phyloP scores from a whole-genome alignment of 352 stramenopile genomes.

The Achlya hypogyna region DNA sequence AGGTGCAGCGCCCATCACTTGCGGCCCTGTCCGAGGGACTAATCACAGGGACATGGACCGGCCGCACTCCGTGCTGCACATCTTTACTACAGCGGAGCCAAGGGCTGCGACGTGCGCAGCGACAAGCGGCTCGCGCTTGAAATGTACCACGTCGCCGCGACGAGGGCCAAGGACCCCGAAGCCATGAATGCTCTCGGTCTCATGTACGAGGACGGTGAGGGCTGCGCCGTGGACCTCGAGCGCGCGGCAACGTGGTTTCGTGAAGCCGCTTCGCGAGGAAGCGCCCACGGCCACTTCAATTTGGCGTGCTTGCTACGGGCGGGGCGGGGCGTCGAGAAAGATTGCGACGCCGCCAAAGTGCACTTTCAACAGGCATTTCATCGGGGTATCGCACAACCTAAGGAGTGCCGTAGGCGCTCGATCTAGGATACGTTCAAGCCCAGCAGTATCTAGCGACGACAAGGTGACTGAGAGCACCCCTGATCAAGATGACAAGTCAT shows the following conservation, averaged over 20 bases:
- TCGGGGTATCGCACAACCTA: neutral
- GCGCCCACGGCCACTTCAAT: conserved; percentile 68
- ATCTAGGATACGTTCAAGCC: conserved; percentile 49
- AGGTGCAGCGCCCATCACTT: neutral
- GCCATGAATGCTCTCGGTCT: conserved; percentile 69
- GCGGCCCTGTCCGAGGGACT: neutral
- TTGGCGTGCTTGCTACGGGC: conserved; percentile 50
- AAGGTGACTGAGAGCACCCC: conserved; percentile 14
- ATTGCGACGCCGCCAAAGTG: conserved; percentile 40
- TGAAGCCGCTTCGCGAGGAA: conserved; percentile 33
- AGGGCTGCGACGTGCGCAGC: conserved; percentile 27
- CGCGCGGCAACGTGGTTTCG: conserved; percentile 49
- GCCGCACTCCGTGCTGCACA: conserved; percentile 46
- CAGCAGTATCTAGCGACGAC: conserved; percentile 36
- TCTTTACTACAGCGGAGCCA: conserved; percentile 50
- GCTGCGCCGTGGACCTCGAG: conserved; percentile 53
- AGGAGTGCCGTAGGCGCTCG: conserved; percentile 26
- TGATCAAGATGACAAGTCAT: too few relatives aligned
- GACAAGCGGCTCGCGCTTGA: conserved; percentile 43
- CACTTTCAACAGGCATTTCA: conserved; percentile 40
- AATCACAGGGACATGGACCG: conserved; percentile 28
- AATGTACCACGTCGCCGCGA: conserved; percentile 48
- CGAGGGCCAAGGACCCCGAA: conserved; percentile 34
- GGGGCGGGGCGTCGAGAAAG: conserved; percentile 53
- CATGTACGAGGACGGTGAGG: conserved; percentile 73